These are phyloP conservation scores for Leucocoprinus sp. DNA, from an alignment of 768 basidiomycete species.

Conservation along the genomic window DNA sequence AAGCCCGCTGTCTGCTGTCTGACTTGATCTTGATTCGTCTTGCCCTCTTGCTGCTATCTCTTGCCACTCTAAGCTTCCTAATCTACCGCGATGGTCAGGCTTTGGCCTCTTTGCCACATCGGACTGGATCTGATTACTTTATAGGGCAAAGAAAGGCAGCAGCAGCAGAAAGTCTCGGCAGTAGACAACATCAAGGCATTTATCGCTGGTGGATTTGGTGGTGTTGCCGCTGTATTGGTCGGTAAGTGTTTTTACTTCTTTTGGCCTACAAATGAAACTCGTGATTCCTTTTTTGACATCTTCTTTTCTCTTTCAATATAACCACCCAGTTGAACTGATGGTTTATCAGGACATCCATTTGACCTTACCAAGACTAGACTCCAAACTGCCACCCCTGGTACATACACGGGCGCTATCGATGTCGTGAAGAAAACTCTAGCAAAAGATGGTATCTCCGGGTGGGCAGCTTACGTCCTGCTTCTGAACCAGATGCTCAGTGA, in stretches of 20 bases:
- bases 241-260: conserved; percentile 42
- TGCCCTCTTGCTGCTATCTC: too few relatives aligned
- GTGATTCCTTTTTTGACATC: not conserved
- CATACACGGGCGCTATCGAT: conserved; percentile 88
- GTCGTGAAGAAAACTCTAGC: conserved; percentile 88
- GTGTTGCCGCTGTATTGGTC: conserved; percentile 79
- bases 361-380: conserved; percentile 95
- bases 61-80: too few relatives aligned
- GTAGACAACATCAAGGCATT: conserved; percentile 69
- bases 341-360: conserved; percentile 80
- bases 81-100: too few relatives aligned
- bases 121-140: not conserved
- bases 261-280: not conserved
- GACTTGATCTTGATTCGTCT: too few relatives aligned
- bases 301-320: not conserved
- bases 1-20: too few relatives aligned
- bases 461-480: conserved; percentile 15
- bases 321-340: not conserved
- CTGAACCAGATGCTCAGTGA: conserved; percentile 4
- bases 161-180: conserved; percentile 27
- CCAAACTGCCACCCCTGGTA: conserved; percentile 84
- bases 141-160: conserved; percentile 29
- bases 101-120: too few relatives aligned
- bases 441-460: conserved; percentile 90
- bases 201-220: conserved; percentile 90